Evolutionary conservation across 148 eudicot species (phyloP).

Genomic region (Amaranthus palmeri): DNA sequence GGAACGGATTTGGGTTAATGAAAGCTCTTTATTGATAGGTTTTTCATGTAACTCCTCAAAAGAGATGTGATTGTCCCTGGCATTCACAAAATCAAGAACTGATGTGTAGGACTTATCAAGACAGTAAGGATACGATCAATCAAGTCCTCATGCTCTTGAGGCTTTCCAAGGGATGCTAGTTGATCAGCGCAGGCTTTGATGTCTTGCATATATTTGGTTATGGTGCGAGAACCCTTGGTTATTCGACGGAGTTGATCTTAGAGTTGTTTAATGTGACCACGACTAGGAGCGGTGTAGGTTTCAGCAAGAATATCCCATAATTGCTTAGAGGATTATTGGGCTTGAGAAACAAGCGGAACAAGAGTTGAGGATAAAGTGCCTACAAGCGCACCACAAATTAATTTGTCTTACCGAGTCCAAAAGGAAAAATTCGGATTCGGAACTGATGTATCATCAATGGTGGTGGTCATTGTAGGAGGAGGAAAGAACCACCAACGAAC

Average conservation of each 20-base stretch:
- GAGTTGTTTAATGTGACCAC: background rate
- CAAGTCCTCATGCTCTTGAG: background rate
- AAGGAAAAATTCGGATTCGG: no score
- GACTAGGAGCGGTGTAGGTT: background rate
- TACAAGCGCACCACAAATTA: background rate
- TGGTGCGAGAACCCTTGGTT: background rate
- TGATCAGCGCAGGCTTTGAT: background rate
- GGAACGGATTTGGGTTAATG: background rate
- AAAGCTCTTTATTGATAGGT: background rate
- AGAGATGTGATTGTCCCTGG: background rate
- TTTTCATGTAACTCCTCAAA: background rate
- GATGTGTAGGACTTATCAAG: background rate
- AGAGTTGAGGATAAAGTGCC: background rate
- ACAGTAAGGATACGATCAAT: background rate
- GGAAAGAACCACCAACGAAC: no score
- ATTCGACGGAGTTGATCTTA: background rate
- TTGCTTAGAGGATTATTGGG: no score
- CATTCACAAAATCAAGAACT: background rate
- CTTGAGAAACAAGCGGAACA: background rate
- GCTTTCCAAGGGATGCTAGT: background rate
- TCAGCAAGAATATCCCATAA: background rate
- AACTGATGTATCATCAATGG: no score
- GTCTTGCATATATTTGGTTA: background rate
- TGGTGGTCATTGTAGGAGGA: no score
- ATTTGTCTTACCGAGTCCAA: slow-evolving; percentile 1